Evolutionary conservation across 2,329 filamentous ascomycete species (phyloP).

Genomic region (Penicillium expansum): DNA sequence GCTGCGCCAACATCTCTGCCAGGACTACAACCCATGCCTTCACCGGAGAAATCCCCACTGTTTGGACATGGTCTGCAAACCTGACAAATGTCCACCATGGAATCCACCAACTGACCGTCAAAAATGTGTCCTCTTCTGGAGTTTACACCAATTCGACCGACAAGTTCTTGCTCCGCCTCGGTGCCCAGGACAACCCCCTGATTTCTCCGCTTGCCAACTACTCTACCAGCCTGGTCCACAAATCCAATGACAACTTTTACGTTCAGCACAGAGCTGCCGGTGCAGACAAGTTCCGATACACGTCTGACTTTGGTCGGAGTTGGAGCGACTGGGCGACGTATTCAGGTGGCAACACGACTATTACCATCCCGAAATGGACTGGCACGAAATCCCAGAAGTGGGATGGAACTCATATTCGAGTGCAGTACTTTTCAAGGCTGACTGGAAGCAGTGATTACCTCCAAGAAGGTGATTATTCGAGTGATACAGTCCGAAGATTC

Average conservation of each 20-base stretch:
- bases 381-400: slow-evolving; percentile 59
- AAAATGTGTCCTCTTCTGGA: slow-evolving; percentile 26
- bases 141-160: slow-evolving; percentile 51
- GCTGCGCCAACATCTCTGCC: slow-evolving; percentile 44
- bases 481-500: slow-evolving; percentile 49
- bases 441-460: slow-evolving; percentile 59
- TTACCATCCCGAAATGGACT: slow-evolving; percentile 53
- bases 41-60: slow-evolving; percentile 53
- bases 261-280: slow-evolving; percentile 60
- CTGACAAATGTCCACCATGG: slow-evolving; percentile 59
- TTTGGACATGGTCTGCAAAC: slow-evolving; percentile 54
- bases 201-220: slow-evolving; percentile 61
- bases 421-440: slow-evolving; percentile 62
- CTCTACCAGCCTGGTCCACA: slow-evolving; percentile 52
- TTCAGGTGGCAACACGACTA: slow-evolving; percentile 48
- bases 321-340: slow-evolving; percentile 61
- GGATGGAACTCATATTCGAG: slow-evolving; percentile 60
- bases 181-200: slow-evolving; percentile 57
- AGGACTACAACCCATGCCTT: slow-evolving; percentile 32
- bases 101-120: slow-evolving; percentile 57
- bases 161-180: slow-evolving; percentile 62
- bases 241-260: slow-evolving; percentile 45
- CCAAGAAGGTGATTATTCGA: slow-evolving; percentile 56
- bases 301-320: slow-evolving; percentile 59
- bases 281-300: slow-evolving; percentile 61